Evolutionary conservation across 148 eudicot species (phyloP), one percentile per base, ranked within the genome.

Genomic region (Pharnaceum exiguum): DNA sequence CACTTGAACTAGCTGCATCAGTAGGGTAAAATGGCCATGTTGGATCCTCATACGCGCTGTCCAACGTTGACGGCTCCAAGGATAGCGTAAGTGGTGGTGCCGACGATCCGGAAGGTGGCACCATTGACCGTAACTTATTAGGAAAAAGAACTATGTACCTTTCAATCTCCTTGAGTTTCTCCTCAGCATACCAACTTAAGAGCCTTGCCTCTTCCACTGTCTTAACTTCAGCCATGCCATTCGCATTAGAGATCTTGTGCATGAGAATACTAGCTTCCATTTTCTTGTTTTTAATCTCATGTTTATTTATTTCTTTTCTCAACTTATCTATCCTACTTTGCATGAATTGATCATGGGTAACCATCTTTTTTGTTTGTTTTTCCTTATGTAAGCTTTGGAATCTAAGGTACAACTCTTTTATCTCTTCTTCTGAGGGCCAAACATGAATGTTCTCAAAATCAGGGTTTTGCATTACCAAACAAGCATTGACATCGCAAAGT

Each of bases 341-440:
- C 68, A 67, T 53, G 68, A 61, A 67, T 11, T 24, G 44, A 26
- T 62, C 77, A 2, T 56, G 60, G 26, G 31, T 56, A 11, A 50
- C 37, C 64, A 29, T 57, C 22, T 73, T 73, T 10, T 31, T 39
- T 7, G 16, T 26, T 33, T 49, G 60, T 2, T 49, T 65, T 5
- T 10, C 2, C 10, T 9, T 12, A 2, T 68, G 46, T 51, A 62
- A 27, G 17, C 47, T 45, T 23, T 42, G 26, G 19, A 37, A 73
- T 65, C 27, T 57, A 6, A 23, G 23, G 3, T 61, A n/a, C 19
- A 72, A 5, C 30, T 39, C 24, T 19, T 35, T 15, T 1, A 55
- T 23, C 23, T 35, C 43, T 2, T 51, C 61, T 7, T 15, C 19
- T 5, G 64, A 62, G 0, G 65, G 72, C 55, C 63, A 73, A 35